These are phyloP conservation scores for Circinella umbellata DNA, from an alignment of 371 early-diverging fungal species.

Conservation along the genomic window DNA sequence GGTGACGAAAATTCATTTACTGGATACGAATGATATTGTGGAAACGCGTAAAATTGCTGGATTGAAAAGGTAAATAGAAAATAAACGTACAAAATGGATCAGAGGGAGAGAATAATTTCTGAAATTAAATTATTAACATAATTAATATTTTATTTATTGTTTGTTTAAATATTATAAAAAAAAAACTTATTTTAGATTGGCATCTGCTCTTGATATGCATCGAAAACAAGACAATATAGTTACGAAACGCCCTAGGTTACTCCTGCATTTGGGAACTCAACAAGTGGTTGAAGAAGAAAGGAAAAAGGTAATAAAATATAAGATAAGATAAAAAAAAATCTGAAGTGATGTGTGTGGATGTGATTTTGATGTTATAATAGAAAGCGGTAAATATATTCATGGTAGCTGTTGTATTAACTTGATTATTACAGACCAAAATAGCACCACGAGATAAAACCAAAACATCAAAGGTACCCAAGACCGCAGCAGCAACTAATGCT, in stretches of 20 bases:
- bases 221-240: not conserved
- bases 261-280: not conserved
- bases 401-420: too few relatives aligned
- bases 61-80: not conserved
- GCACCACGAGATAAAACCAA: not conserved
- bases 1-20: not conserved
- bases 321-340: not conserved
- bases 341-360: too few relatives aligned
- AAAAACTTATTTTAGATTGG: not conserved
- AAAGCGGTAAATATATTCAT: too few relatives aligned
- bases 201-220: not conserved
- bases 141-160: too few relatives aligned
- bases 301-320: not conserved
- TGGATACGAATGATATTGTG: conserved; percentile 9
- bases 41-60: conserved; percentile 13
- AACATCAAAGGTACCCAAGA: not conserved
- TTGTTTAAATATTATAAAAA: too few relatives aligned
- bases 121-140: not conserved
- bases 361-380: too few relatives aligned
- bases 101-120: not conserved
- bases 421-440: not conserved
- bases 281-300: not conserved
- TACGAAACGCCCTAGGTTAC: conserved; percentile 7
- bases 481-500: not conserved
- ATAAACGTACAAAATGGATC: not conserved